Evolutionary conservation across 345 rosid species (phyloP).

Genomic region (Durio zibethinus): DNA sequence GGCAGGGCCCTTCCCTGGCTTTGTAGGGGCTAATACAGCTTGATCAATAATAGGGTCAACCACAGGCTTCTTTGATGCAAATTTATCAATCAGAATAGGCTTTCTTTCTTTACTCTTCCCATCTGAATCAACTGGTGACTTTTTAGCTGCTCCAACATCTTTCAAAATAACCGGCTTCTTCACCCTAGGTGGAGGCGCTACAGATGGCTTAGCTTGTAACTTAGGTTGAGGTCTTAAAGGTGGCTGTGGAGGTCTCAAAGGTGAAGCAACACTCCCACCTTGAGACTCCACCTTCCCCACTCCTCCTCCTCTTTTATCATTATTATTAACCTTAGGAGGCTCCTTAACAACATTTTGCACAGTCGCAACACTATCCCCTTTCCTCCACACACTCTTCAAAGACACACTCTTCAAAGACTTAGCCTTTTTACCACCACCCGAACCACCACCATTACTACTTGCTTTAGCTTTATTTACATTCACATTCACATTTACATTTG

Average conservation of each 20-base stretch:
- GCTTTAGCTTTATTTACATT: constrained; percentile 30
- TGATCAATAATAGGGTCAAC: constrained; percentile 69
- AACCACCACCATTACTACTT: constrained; percentile 25
- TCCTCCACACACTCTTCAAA: constrained; percentile 93
- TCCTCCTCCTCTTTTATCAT: constrained; percentile 23
- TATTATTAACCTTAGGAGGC: constrained; percentile 41
- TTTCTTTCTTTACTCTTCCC: constrained; percentile 60
- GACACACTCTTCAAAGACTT: constrained; percentile 87
- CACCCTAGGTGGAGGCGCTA: constrained; percentile 46
- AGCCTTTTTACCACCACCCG: constrained; percentile 35
- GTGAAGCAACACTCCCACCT: constrained; percentile 21
- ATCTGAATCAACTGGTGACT: constrained; percentile 36
- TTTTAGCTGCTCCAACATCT: constrained; percentile 73
- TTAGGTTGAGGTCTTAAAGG: constrained; percentile 66
- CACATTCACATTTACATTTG: constrained; percentile 27
- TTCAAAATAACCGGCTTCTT: constrained; percentile 69
- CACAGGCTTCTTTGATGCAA: constrained; percentile 69
- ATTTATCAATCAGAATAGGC: constrained; percentile 91
- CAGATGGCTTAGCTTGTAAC: constrained; percentile 71
- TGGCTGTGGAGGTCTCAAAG: constrained; percentile 47
- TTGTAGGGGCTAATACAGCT: constrained; percentile 71
- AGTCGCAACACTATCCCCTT: constrained; percentile 68
- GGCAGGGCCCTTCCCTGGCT: constrained; percentile 69
- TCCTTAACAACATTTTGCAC: constrained; percentile 63
- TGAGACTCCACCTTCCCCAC: constrained; percentile 36